Evolutionary conservation across 352 stramenopile species (phyloP).

Genomic region (Phytophthora pisi): DNA sequence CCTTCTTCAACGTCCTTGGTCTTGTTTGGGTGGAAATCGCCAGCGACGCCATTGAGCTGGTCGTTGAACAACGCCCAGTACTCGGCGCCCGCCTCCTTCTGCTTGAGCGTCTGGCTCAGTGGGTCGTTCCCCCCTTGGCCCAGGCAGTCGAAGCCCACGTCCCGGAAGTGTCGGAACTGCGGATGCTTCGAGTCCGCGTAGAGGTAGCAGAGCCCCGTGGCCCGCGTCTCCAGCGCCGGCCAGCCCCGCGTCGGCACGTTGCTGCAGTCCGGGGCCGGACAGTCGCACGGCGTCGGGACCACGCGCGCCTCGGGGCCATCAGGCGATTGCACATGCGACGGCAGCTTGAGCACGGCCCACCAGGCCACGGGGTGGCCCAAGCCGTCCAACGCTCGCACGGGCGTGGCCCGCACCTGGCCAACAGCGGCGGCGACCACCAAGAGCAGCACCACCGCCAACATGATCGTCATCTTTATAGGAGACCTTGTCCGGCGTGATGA

Average conservation of each 20-base stretch:
- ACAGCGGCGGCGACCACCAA: conserved; percentile 18
- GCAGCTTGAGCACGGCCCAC: conserved; percentile 82
- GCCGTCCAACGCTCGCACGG: conserved; percentile 65
- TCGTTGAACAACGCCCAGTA: conserved; percentile 87
- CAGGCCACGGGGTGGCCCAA: conserved; percentile 64
- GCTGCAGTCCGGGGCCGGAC: conserved; percentile 54
- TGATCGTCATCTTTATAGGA: not conserved
- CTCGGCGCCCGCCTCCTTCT: conserved; percentile 31
- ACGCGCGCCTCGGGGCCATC: conserved; percentile 12
- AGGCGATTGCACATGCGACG: conserved; percentile 43
- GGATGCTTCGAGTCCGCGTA: conserved; percentile 68
- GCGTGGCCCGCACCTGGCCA: not conserved
- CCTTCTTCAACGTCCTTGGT: not conserved
- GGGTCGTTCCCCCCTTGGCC: conserved; percentile 77
- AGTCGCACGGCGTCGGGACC: conserved; percentile 70
- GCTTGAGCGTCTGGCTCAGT: conserved; percentile 72
- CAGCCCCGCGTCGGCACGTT: conserved; percentile 50
- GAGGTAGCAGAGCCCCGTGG: conserved; percentile 75
- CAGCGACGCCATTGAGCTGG: conserved; percentile 74
- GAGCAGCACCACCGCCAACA: conserved; percentile 18
- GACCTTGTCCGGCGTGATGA: not conserved
- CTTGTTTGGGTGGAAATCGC: conserved; percentile 23
- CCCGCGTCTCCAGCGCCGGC: conserved; percentile 36
- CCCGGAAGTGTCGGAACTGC: conserved; percentile 66
- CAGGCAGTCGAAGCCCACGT: conserved; percentile 77